phyloP scores from a whole-genome alignment of 208 protist genomes.

The Trypanosoma platydactyli region DNA sequence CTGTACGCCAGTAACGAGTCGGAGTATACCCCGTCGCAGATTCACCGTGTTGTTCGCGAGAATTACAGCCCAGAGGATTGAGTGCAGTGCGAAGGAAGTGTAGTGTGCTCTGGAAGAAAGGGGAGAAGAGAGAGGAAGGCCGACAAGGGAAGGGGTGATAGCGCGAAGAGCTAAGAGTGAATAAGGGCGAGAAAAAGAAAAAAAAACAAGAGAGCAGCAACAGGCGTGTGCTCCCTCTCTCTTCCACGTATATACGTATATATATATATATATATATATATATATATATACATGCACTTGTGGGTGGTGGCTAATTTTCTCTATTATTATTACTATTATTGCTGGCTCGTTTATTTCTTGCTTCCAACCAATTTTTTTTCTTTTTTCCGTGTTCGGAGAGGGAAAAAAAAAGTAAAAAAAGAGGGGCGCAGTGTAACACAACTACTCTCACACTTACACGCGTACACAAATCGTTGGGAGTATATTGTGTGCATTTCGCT shows the following conservation, averaged over 20 bases:
- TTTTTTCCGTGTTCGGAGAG: not conserved
- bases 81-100: no score
- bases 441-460: not conserved
- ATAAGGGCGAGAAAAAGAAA: not conserved
- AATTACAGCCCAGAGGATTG: conserved; percentile 96
- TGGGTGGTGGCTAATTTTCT: not conserved
- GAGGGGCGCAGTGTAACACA: not conserved
- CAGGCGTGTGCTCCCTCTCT: no score
- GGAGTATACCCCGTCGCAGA: conserved; percentile 95
- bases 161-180: not conserved
- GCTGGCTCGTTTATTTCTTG: not conserved
- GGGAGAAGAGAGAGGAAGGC: not conserved
- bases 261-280: not conserved
- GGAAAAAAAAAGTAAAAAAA: conserved; percentile 6
- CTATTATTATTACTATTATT: conserved; percentile 6
- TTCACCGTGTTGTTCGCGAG: conserved; percentile 96
- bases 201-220: not conserved
- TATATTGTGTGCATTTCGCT: no score
- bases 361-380: no score
- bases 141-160: not conserved
- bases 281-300: conserved; percentile 13
- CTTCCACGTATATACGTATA: no score
- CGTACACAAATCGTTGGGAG: no score
- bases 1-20: conserved; percentile 96
- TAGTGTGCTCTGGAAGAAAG: not conserved